Percentiles rank a stretch among this genome's conserved stretches.
Evolutionary conservation across 257 asterid species (phyloP).

Genomic region (Rauvolfia tetraphylla): DNA sequence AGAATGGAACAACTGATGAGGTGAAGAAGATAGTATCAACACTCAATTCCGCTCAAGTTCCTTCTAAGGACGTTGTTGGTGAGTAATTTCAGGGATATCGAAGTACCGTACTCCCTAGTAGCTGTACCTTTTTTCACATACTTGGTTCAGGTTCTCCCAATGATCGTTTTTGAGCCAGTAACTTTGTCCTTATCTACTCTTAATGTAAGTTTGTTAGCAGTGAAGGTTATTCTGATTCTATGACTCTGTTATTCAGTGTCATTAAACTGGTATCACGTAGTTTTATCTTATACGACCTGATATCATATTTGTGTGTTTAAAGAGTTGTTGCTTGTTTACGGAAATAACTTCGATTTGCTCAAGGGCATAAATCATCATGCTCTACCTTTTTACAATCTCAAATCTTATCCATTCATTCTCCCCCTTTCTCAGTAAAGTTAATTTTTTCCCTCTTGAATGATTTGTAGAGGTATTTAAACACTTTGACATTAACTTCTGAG

Average conservation of each 20-base stretch:
- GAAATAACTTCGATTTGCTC: too few species aligned
- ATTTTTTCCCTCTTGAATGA: too few species aligned
- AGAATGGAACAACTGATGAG: slow-evolving; percentile 90
- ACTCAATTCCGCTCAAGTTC: slow-evolving; percentile 81
- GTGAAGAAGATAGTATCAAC: slow-evolving; percentile 80
- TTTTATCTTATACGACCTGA: not conserved
- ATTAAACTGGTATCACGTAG: not conserved
- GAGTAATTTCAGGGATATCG: slow-evolving; percentile 28
- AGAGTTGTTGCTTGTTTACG: not conserved
- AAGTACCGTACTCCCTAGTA: not conserved
- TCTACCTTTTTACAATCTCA: not conserved
- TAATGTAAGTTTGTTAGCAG: not conserved
- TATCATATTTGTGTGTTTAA: not conserved
- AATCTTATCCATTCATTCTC: not conserved
- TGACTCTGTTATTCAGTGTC: not conserved
- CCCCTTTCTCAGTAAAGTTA: not conserved
- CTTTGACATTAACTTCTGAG: not conserved
- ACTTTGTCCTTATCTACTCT: not conserved
- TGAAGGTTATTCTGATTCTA: not conserved
- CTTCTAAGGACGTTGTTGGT: slow-evolving; percentile 91
- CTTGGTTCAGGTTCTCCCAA: not conserved
- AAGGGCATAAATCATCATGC: not conserved
- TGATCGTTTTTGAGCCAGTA: not conserved
- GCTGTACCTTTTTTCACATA: not conserved
- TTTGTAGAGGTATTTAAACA: not conserved